A percentile compares a stretch with the other conserved stretches of the same genome.
phyloP scores from a whole-genome alignment of 2,329 filamentous ascomycete species.

The Aspergillus sergii region DNA sequence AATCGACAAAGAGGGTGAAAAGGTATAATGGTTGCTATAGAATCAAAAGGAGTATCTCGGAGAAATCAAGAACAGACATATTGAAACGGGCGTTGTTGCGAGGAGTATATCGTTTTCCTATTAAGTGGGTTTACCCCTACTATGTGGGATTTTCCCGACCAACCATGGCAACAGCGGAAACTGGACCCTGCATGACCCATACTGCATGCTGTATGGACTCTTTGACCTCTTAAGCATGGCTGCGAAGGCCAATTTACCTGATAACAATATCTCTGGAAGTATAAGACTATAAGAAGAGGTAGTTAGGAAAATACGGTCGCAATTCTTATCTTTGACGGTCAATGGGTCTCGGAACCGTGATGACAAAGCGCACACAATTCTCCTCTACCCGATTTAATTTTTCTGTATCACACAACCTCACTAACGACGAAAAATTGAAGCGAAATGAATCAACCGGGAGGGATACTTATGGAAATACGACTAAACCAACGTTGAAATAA shows the following conservation, averaged over 20 bases:
- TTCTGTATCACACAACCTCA: too few relatives aligned
- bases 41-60: rapidly evolving
- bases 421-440: too few relatives aligned
- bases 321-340: too few relatives aligned
- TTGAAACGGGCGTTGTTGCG: background rate
- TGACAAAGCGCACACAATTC: too few relatives aligned
- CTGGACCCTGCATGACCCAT: background rate
- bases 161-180: background rate
- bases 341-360: too few relatives aligned
- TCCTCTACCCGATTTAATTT: too few relatives aligned
- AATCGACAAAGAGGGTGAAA: background rate
- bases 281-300: background rate
- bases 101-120: background rate
- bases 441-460: too few relatives aligned
- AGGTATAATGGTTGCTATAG: rapidly evolving
- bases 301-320: background rate
- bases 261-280: background rate
- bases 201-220: too few relatives aligned
- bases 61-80: background rate
- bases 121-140: background rate
- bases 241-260: rapidly evolving
- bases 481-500: too few relatives aligned
- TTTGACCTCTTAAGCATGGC: background rate
- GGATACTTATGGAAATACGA: too few relatives aligned
- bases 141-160: background rate